Base-by-base conservation (phyloP, 2,329 filamentous ascomycete species). In the Colletotrichum paranaense region DNA sequence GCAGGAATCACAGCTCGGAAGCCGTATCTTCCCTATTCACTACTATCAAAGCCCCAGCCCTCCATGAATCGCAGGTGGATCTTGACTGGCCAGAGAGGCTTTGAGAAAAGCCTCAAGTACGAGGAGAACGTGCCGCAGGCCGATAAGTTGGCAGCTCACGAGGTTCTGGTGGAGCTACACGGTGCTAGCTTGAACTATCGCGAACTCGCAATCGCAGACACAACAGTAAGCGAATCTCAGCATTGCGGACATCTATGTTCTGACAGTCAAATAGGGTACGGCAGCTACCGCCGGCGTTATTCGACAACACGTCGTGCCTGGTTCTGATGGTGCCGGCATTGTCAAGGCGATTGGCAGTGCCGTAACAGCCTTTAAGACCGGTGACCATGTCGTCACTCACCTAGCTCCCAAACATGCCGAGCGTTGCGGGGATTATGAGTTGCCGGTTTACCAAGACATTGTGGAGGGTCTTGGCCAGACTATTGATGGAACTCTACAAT, bases 121-220 rank as follows among this genome's bases (percentile, higher is more conserved):
- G 75, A 82, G 24, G 64, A 78, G 9, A 74, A 80, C 22, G 42
- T 79, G 22, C 64, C 12, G 19, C 32, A 73, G 5, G 60, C 68
- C 16, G 38, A 72, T 16, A 79, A 87, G 68, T 76, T 91, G 2
- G 89, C 88, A 3, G 86, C 91, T 57, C 85, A 87, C 65, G 89
- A 92, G 59, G 89, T 92, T 5, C 82, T 92, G 5, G 89, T 92
- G 76, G 89, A 90, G 79, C 82, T 88, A 1, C 77, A 84, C n/a
- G 86, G 83, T 4, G 86, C 84, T 0, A 85, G 85, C 14, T 78
- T 88, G 63, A 88, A 88, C 73, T 88, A 87, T 72, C 81, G 87
- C 28, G 87, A 88, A 38, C 76, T 88, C 9, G 80, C 83, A 19
- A 86, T 88, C 63, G 82, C 84, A 0, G 80, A 58, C 3, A 75